Evolutionary conservation across 139 green algal species (phyloP).

Genomic region (Microglena sp.): DNA sequence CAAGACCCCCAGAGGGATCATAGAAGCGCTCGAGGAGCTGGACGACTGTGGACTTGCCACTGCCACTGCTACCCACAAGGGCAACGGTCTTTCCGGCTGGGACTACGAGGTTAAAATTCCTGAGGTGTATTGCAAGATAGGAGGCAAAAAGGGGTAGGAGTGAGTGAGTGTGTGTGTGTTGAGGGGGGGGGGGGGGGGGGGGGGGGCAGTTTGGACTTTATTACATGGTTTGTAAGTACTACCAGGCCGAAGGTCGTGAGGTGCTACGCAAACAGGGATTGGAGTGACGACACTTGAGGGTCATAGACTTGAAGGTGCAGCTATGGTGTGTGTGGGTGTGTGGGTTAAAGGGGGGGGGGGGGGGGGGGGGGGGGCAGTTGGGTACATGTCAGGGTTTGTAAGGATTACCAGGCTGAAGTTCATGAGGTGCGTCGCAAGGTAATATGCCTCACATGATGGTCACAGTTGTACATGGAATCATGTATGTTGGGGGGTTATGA

Average conservation of each 20-base stretch:
- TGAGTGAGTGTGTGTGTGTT: no score
- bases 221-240: neutral
- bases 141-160: no score
- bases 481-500: no score
- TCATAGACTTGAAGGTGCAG: no score
- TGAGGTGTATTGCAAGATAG: neutral
- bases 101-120: slow-evolving; percentile 23
- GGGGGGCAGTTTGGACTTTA: neutral
- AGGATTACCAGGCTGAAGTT: no score
- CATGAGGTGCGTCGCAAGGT: no score
- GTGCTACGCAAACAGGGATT: neutral
- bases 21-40: slow-evolving; percentile 72
- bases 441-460: no score
- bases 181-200: neutral
- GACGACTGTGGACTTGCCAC: slow-evolving; percentile 82
- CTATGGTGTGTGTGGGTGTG: no score
- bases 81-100: slow-evolving; percentile 65
- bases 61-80: slow-evolving; percentile 76
- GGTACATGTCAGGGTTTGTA: no score
- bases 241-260: neutral
- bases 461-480: no score
- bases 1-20: slow-evolving; percentile 7
- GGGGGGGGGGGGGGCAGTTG: no score
- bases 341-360: no score
- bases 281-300: neutral